Evolutionary conservation across 257 asterid genomes (phyloP).

Genomic region (Nicotiana benthamiana): DNA sequence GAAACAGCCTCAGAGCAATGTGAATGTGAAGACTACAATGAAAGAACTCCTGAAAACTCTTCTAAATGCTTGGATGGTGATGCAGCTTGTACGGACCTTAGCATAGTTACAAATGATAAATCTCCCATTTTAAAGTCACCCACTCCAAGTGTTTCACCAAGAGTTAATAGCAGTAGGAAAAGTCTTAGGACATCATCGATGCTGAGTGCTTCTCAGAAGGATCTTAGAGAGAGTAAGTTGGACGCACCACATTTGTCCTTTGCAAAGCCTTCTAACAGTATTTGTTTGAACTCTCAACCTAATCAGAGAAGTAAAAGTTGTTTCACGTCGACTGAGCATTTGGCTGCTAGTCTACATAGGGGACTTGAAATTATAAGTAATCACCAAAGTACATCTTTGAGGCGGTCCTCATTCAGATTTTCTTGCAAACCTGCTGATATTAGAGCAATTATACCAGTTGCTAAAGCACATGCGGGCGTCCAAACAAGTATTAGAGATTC

Average conservation of each 20-base stretch:
- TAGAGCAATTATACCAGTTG: constrained; percentile 40
- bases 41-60: constrained; percentile 29
- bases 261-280: constrained; percentile 48
- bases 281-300: constrained; percentile 35
- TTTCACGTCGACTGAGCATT: constrained; percentile 56
- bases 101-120: constrained; percentile 28
- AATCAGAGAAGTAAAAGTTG: constrained; percentile 33
- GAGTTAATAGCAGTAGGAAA: constrained; percentile 54
- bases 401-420: constrained; percentile 72
- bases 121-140: constrained; percentile 67
- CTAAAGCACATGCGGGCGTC: constrained; percentile 79
- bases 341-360: constrained; percentile 79
- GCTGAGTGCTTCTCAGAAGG: constrained; percentile 46
- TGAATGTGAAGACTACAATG: constrained; percentile 23
- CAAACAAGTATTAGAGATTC: constrained; percentile 47
- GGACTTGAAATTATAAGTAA: constrained; percentile 81
- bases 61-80: constrained; percentile 27
- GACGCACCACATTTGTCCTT: constrained; percentile 32
- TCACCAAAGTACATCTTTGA: constrained; percentile 53
- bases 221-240: constrained; percentile 23
- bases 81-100: constrained; percentile 22
- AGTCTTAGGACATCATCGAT: constrained; percentile 69
- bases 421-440: constrained; percentile 57
- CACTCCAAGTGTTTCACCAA: constrained; percentile 83
- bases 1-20: constrained; percentile 21